A percentile compares a stretch with the other conserved stretches of the same genome.
Conservation (phyloP, 2,329 filamentous ascomycete species). For the Botrytis galanthina region DNA sequence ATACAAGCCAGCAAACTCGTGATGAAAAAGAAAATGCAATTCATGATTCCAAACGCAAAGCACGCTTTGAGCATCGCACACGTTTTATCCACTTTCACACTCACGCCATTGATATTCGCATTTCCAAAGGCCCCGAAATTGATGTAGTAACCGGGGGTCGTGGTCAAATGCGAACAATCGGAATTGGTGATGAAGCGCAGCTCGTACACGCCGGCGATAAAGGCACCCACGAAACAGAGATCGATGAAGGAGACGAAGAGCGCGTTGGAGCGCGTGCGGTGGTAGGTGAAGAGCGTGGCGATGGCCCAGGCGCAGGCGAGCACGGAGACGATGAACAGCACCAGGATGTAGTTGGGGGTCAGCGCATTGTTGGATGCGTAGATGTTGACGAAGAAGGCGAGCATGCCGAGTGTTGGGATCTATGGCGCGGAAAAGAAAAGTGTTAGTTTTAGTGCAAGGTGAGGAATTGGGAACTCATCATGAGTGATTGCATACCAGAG, state of each 20-base stretch:
- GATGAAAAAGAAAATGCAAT: constrained; percentile 74
- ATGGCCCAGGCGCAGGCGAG: constrained; percentile 62
- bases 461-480: background rate
- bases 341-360: constrained; percentile 60
- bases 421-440: constrained; percentile 34
- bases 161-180: constrained; percentile 63
- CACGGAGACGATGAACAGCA: constrained; percentile 66
- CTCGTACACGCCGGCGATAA: constrained; percentile 61
- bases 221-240: constrained; percentile 59
- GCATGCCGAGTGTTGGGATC: constrained; percentile 66
- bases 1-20: constrained; percentile 67
- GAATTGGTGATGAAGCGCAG: constrained; percentile 58
- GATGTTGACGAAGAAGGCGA: constrained; percentile 63
- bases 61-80: constrained; percentile 90
- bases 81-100: constrained; percentile 64
- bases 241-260: constrained; percentile 60
- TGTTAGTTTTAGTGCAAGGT: constrained; percentile 14
- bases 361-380: constrained; percentile 56
- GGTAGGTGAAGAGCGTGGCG: constrained; percentile 65
- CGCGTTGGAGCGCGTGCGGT: constrained; percentile 60
- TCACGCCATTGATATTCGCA: constrained; percentile 51
- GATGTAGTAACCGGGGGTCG: constrained; percentile 50
- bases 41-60: constrained; percentile 90
- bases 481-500: constrained; percentile 50
- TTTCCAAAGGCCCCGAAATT: constrained; percentile 61